These are phyloP conservation scores for Voacanga thouarsii DNA, from an alignment of 257 asterid species.

Conservation along the genomic window DNA sequence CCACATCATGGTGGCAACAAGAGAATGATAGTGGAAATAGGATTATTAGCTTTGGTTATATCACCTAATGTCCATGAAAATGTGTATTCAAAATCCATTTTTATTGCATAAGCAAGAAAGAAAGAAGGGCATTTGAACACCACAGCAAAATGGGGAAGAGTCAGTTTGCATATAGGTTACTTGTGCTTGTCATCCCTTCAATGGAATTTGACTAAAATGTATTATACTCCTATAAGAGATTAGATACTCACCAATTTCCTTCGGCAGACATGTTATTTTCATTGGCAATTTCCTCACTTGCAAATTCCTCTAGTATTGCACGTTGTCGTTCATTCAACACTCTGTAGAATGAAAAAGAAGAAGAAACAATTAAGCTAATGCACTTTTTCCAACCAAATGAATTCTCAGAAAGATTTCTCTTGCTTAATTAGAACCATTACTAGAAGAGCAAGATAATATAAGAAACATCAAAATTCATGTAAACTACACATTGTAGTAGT, in stretches of 20 bases:
- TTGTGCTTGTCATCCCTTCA: not conserved
- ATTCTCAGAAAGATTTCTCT: not conserved
- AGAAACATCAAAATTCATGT: not conserved
- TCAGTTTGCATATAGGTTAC: not conserved
- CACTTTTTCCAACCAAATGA: not conserved
- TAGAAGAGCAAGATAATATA: not conserved
- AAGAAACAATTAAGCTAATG: constrained; percentile 1
- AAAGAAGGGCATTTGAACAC: not conserved
- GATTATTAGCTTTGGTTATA: not conserved
- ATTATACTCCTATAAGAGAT: not conserved
- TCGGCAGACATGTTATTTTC: constrained; percentile 36
- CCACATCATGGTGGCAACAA: not conserved
- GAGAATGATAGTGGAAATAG: not conserved
- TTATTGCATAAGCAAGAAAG: not conserved
- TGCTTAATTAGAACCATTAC: not conserved
- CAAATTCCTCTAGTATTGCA: constrained; percentile 82
- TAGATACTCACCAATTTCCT: constrained; percentile 56
- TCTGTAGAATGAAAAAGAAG: constrained; percentile 33
- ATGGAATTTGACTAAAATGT: not conserved
- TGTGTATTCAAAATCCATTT: not conserved
- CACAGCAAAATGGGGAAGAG: not conserved
- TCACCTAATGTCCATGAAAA: not conserved
- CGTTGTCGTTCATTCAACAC: constrained; percentile 62
- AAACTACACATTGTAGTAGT: not conserved
- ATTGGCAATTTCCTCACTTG: constrained; percentile 50